Percentiles rank a stretch among this genome's conserved stretches.
phyloP scores from a whole-genome alignment of 805 yeast genomes.

The Hanseniaspora jakobsenii region DNA sequence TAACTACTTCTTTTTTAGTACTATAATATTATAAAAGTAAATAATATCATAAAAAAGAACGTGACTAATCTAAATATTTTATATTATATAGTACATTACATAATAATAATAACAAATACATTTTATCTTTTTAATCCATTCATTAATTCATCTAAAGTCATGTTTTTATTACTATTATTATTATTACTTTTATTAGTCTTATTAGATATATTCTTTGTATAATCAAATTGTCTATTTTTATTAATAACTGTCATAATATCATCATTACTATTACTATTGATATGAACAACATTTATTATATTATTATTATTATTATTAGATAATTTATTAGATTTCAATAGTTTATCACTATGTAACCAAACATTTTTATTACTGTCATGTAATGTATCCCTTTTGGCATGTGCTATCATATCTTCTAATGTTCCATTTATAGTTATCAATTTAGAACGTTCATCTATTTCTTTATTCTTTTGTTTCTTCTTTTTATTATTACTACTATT shows the following conservation, averaged over 20 bases:
- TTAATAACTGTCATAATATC: neutral
- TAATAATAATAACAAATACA: neutral
- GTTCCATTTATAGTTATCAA: neutral
- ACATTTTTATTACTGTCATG: neutral
- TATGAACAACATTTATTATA: no score
- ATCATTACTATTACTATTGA: no score
- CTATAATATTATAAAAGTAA: no score
- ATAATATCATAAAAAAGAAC: no score
- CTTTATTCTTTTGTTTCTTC: neutral
- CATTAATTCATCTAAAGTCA: neutral
- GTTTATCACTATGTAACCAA: slow-evolving; percentile 8
- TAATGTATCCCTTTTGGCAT: slow-evolving; percentile 1
- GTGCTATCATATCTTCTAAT: slow-evolving; percentile 9
- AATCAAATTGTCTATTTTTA: slow-evolving; percentile 6
- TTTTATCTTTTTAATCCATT: neutral
- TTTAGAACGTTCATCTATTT: neutral
- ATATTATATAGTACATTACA: neutral
- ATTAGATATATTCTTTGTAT: slow-evolving; percentile 5
- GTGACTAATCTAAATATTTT: no score
- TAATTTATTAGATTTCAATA: neutral
- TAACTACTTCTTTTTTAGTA: no score
- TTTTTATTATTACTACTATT: neutral
- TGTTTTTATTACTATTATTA: neutral
- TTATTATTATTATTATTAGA: neutral
- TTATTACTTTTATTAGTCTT: no score